Base-by-base conservation (phyloP, 306 rosid species). In the Begonia masoniana region DNA sequence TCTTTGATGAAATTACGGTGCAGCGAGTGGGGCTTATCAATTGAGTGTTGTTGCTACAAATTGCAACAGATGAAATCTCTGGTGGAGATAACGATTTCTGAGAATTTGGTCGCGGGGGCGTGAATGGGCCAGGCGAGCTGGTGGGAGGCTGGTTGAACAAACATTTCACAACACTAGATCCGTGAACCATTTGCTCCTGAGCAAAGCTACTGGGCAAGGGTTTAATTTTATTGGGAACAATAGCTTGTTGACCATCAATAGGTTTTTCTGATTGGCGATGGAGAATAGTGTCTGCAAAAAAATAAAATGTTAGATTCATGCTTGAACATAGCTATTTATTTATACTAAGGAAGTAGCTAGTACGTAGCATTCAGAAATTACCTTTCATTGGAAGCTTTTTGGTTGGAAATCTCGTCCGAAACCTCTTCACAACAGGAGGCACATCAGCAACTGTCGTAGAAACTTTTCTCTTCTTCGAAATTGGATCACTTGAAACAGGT, bases 1-100 rank as follows among this genome's bases (percentile, higher is more conserved):
- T 82, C 67, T 88, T 82, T 61, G 95, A 77, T 62, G 97, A 68
- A 58, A 84, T 78, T 41, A 84, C 85, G 59, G 88, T 69, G 71
- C 77, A 82, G 60, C 80, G 62, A 47, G 79, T 59, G 0, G 93
- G 72, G 12, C 72, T 61, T 31, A 66, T 13, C n/a, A 63, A 76
- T 51, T 54, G 74, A 46, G 80, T 72, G 51, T 64, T 59, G 58
- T 23, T 68, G 55, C 35, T 65, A 48, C 39, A 59, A 41, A 47
- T 77, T 71, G 70, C 72, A 56, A 74, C 58, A 2, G 74, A 58
- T 55, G 83, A 69, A 52, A 59, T 60, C 61, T 78, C 89, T 3
- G 68, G 71, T 26, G 81, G 91, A 47, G 91, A 75, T 52, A 71
- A 56, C 23, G 75, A 59, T 59, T 82, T 57, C 39, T 79, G 77